Percentiles rank a stretch among this genome's conserved stretches.
These are phyloP conservation scores for Hypholoma sublateritium DNA, from an alignment of 768 basidiomycete genomes.

Conservation along the genomic window DNA sequence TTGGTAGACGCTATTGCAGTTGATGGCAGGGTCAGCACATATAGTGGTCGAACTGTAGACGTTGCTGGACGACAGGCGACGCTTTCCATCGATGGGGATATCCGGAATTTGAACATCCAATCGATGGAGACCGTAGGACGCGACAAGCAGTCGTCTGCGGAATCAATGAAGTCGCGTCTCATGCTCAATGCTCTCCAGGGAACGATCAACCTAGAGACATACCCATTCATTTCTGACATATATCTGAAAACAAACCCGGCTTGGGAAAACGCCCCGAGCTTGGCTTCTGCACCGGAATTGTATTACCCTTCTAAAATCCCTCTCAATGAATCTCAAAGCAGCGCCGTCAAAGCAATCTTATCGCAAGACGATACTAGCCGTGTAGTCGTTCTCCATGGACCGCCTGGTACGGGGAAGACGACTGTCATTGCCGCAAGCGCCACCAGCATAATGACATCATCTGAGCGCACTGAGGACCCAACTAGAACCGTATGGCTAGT, in stretches of 20 bases:
- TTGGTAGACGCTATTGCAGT: background rate
- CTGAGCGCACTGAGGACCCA: slow-evolving; percentile 8
- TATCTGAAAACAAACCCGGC: slow-evolving; percentile 16
- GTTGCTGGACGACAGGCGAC: background rate
- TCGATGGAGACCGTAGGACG: slow-evolving; percentile 40
- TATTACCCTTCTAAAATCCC: slow-evolving; percentile 15
- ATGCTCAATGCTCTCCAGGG: slow-evolving; percentile 29
- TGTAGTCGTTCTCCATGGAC: slow-evolving; percentile 45
- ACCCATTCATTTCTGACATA: slow-evolving; percentile 39
- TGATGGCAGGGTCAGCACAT: background rate
- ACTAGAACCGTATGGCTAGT: slow-evolving; percentile 55
- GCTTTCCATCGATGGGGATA: background rate
- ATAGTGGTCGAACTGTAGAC: background rate
- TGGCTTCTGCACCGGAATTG: slow-evolving; percentile 12
- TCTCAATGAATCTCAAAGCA: slow-evolving; percentile 36
- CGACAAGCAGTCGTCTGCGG: slow-evolving; percentile 46
- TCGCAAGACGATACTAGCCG: slow-evolving; percentile 27
- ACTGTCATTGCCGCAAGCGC: slow-evolving; percentile 57
- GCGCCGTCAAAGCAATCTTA: slow-evolving; percentile 34
- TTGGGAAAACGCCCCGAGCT: background rate
- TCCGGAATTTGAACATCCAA: background rate
- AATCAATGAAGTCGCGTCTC: slow-evolving; percentile 27
- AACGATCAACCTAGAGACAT: slow-evolving; percentile 22
- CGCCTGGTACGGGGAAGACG: slow-evolving; percentile 66
- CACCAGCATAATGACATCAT: slow-evolving; percentile 29